Percentiles rank a stretch among this genome's conserved stretches.
These are phyloP conservation scores for Salix udensis DNA, from an alignment of 345 rosid genomes.

Conservation along the genomic window DNA sequence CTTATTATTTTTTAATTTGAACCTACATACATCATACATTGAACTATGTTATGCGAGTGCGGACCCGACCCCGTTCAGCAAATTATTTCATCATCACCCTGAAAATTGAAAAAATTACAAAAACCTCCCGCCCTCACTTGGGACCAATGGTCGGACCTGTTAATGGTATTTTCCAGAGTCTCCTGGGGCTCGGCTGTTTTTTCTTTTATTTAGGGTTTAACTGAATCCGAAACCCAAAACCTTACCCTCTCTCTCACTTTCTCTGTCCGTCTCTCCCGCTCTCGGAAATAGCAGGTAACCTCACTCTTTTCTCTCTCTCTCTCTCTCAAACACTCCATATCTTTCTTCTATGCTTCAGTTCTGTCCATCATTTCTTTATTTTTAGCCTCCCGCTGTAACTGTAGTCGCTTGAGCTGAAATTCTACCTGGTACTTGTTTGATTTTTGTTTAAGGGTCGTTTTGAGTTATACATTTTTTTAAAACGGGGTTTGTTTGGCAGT, in stretches of 20 bases:
- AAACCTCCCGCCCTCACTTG: neutral
- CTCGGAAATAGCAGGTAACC: neutral
- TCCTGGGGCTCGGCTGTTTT: neutral
- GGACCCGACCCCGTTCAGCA: neutral
- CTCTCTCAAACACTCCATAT: neutral
- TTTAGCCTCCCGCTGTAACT: neutral
- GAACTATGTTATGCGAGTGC: no score
- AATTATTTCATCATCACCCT: neutral
- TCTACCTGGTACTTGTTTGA: neutral
- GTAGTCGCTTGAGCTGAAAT: neutral
- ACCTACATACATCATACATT: no score
- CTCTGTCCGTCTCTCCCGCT: neutral
- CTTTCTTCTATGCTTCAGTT: neutral
- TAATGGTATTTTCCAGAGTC: neutral
- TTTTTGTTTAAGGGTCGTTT: neutral
- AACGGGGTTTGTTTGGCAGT: neutral
- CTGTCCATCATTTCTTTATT: neutral
- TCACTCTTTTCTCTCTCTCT: neutral
- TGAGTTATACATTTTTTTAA: neutral
- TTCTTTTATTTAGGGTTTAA: conserved; percentile 8
- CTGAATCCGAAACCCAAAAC: neutral
- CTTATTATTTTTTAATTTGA: no score
- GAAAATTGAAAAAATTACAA: neutral
- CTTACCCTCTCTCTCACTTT: neutral
- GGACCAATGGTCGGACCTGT: neutral